phyloP scores from a whole-genome alignment of 2,329 filamentous ascomycete species.

The Nothophaeocryptopus gaeumannii region DNA sequence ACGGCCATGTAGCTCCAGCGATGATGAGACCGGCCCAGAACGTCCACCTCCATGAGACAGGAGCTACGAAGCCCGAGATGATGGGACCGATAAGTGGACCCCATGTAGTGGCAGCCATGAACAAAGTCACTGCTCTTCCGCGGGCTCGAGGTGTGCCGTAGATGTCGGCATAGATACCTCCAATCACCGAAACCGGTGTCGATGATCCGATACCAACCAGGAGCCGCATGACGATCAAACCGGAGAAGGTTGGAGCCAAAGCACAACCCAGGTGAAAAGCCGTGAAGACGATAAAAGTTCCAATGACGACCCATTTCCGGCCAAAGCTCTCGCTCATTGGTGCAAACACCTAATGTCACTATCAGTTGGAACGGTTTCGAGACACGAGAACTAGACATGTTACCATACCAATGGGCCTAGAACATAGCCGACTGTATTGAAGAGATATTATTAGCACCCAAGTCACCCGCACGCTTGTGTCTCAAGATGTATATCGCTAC shows the following conservation, averaged over 20 bases:
- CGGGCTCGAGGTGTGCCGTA: slow-evolving; percentile 56
- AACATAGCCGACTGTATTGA: slow-evolving; percentile 46
- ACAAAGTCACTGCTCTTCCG: slow-evolving; percentile 61
- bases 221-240: slow-evolving; percentile 45
- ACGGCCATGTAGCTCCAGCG: slow-evolving; percentile 59
- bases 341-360: slow-evolving; percentile 35
- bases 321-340: slow-evolving; percentile 47
- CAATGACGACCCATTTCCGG: slow-evolving; percentile 48
- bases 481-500: no score
- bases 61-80: slow-evolving; percentile 61
- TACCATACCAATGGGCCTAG: slow-evolving; percentile 39
- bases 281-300: slow-evolving; percentile 49
- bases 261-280: slow-evolving; percentile 47
- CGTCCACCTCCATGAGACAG: slow-evolving; percentile 65
- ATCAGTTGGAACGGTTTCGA: not conserved
- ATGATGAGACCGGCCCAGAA: slow-evolving; percentile 70
- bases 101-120: slow-evolving; percentile 64
- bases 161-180: slow-evolving; percentile 64
- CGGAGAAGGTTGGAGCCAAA: slow-evolving; percentile 43
- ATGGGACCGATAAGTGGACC: slow-evolving; percentile 67
- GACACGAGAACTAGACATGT: not conserved
- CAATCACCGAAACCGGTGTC: slow-evolving; percentile 57
- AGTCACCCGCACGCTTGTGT: no score
- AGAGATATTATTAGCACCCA: no score
- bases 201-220: slow-evolving; percentile 45